Conservation (phyloP, 2,329 filamentous ascomycete genomes). For the Penicillium sp. region DNA sequence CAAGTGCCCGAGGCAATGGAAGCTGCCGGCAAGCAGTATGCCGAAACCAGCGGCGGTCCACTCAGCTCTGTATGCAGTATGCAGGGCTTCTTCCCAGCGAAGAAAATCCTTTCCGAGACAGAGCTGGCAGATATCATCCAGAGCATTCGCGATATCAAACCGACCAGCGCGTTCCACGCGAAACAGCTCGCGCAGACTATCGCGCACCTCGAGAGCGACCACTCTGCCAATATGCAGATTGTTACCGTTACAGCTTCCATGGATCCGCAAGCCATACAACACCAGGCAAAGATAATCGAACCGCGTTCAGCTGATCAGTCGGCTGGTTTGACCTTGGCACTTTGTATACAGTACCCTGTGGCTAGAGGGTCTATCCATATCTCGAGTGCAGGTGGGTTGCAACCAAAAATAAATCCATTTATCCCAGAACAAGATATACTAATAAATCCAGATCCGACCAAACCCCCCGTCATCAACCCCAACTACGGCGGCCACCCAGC, state of each 20-base stretch:
- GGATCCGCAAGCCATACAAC: conserved; percentile 4
- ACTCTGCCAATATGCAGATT: conserved; percentile 16
- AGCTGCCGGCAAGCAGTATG: conserved; percentile 11
- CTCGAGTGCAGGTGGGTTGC: conserved; percentile 7
- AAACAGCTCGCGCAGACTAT: conserved; percentile 15
- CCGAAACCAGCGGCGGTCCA: conserved; percentile 3
- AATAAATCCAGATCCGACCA: conserved; percentile 14
- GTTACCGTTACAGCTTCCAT: conserved; percentile 9
- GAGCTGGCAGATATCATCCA: conserved; percentile 13
- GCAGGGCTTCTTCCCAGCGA: conserved; percentile 18
- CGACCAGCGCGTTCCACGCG: conserved; percentile 13
- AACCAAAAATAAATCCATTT: background rate
- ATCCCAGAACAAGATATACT: background rate
- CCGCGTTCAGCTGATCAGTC: conserved; percentile 4
- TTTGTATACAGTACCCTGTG: conserved; percentile 22
- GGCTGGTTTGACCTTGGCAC: conserved; percentile 12
- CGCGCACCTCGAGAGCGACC: conserved; percentile 9
- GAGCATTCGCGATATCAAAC: conserved; percentile 15
- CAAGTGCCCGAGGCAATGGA: conserved; percentile 14
- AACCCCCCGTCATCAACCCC: conserved; percentile 16
- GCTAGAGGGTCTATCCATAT: conserved; percentile 24
- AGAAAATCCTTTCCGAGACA: conserved; percentile 9
- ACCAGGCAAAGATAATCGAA: conserved; percentile 10
- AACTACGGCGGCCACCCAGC: conserved; percentile 17
- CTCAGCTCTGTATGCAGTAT: conserved; percentile 7